These are phyloP conservation scores for Fusarium palustre DNA, from an alignment of 2,329 filamentous ascomycete genomes.

Conservation along the genomic window DNA sequence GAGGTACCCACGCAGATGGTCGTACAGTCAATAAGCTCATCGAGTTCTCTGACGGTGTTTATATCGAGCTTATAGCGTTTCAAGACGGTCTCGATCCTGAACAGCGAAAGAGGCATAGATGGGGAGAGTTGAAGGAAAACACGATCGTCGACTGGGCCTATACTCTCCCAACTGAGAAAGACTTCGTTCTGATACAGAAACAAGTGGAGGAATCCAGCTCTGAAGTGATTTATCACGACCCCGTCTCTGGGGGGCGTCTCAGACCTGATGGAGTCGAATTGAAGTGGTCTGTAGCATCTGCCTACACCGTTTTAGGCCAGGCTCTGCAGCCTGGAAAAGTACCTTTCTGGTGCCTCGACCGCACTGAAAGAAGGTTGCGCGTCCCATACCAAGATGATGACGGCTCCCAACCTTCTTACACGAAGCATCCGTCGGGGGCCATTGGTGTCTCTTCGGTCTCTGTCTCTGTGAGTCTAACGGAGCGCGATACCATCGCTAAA, in stretches of 20 bases:
- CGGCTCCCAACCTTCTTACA: not conserved
- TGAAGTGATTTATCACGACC: not conserved
- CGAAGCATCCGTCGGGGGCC: slow-evolving; percentile 14
- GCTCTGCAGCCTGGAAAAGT: slow-evolving; percentile 22
- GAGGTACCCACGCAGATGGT: slow-evolving; percentile 25
- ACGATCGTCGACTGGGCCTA: slow-evolving; percentile 31
- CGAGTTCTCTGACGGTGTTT: slow-evolving; percentile 21
- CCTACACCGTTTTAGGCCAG: slow-evolving; percentile 1
- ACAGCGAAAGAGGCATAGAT: slow-evolving; percentile 21
- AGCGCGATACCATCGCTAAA: not conserved
- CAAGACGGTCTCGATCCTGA: slow-evolving; percentile 24
- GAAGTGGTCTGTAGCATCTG: slow-evolving; percentile 32
- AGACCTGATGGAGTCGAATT: slow-evolving; percentile 29
- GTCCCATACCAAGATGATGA: slow-evolving; percentile 13
- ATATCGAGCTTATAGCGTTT: slow-evolving; percentile 36
- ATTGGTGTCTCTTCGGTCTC: slow-evolving; percentile 5
- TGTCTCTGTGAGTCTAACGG: not conserved
- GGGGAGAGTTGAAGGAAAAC: slow-evolving; percentile 26
- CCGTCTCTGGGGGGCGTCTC: slow-evolving; percentile 26
- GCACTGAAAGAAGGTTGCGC: slow-evolving; percentile 8
- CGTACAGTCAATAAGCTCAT: slow-evolving; percentile 32
- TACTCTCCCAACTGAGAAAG: slow-evolving; percentile 16
- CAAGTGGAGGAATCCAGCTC: not conserved
- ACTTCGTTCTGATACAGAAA: slow-evolving; percentile 15
- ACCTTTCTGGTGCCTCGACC: slow-evolving; percentile 33